Evolutionary conservation across 2,329 filamentous ascomycete species (phyloP).

Genomic region (Colletotrichum somersetense): DNA sequence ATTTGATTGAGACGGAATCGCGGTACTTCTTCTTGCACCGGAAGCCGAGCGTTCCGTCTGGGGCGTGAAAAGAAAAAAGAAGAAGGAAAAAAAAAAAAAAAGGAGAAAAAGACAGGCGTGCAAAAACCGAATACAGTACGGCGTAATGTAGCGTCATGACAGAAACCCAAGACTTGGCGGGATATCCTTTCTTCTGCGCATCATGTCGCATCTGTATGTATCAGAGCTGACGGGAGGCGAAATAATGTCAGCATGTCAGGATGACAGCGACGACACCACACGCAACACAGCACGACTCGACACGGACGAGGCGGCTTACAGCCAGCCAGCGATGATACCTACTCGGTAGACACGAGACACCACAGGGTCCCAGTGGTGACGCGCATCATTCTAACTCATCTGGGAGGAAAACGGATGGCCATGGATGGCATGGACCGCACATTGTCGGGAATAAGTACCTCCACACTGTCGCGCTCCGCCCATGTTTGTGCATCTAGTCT

Average conservation of each 20-base stretch:
- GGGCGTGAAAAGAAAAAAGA: not conserved
- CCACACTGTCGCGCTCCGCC: not conserved
- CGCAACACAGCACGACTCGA: slow-evolving; percentile 6
- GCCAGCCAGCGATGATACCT: slow-evolving; percentile 17
- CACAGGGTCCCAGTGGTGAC: slow-evolving; percentile 34
- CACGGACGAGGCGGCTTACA: slow-evolving; percentile 5
- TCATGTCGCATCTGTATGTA: not conserved
- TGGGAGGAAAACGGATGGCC: not conserved
- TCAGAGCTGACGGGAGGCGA: slow-evolving; percentile 7
- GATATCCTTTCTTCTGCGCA: not conserved
- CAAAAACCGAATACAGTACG: too few relatives aligned
- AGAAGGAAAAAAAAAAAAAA: not conserved
- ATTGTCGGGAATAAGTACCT: not conserved
- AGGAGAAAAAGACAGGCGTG: not conserved
- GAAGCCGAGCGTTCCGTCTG: slow-evolving; percentile 12
- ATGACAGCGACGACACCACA: slow-evolving; percentile 15
- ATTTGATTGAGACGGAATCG: not conserved
- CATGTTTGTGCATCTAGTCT: not conserved
- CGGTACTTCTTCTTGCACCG: slow-evolving; percentile 13
- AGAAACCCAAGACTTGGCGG: not conserved
- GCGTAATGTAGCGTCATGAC: not conserved
- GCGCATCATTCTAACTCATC: slow-evolving; percentile 13
- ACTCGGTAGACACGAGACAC: not conserved
- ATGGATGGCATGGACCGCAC: not conserved
- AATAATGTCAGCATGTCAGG: slow-evolving; percentile 8